Percentiles rank a stretch among this genome's conserved stretches.
These are phyloP conservation scores for Cunninghamia lanceolata DNA, from an alignment of 75 land plant genomes.

Conservation along the genomic window DNA sequence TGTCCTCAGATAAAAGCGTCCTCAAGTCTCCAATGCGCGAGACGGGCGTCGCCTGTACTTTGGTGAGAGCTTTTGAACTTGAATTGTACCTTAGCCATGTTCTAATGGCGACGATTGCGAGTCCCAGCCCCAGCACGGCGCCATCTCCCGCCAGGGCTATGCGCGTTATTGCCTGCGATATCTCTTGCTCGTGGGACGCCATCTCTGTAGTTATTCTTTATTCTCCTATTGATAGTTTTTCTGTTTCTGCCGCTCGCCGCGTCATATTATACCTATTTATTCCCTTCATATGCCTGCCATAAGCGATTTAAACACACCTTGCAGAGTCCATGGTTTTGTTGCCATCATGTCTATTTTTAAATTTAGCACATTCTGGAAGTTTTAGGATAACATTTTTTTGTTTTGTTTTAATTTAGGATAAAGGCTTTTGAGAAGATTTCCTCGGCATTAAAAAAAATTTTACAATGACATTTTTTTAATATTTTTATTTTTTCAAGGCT, in stretches of 20 bases:
- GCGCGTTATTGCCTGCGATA: slow-evolving; percentile 17
- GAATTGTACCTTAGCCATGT: slow-evolving; percentile 52
- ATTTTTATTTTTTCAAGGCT: too few relatives aligned
- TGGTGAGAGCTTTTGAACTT: slow-evolving; percentile 36
- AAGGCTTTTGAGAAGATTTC: too few relatives aligned
- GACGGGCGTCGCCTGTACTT: slow-evolving; percentile 27
- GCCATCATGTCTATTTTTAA: too few relatives aligned
- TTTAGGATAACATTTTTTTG: too few relatives aligned
- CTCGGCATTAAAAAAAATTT: too few relatives aligned
- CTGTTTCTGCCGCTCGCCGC: neutral
- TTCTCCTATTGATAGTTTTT: neutral
- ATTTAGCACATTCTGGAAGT: too few relatives aligned
- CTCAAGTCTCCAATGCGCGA: slow-evolving; percentile 45
- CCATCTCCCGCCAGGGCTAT: slow-evolving; percentile 61
- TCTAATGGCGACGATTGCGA: slow-evolving; percentile 41
- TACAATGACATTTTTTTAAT: too few relatives aligned
- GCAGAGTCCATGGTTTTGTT: too few relatives aligned
- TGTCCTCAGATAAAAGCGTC: slow-evolving; percentile 20
- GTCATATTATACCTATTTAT: neutral
- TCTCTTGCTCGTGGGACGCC: neutral
- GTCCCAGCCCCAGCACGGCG: slow-evolving; percentile 41
- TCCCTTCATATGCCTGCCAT: too few relatives aligned
- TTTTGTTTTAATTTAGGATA: too few relatives aligned
- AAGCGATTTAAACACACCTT: too few relatives aligned
- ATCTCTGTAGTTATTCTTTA: neutral